Conservation (phyloP, 768 basidiomycete species). For the Lenzites betulinus region DNA sequence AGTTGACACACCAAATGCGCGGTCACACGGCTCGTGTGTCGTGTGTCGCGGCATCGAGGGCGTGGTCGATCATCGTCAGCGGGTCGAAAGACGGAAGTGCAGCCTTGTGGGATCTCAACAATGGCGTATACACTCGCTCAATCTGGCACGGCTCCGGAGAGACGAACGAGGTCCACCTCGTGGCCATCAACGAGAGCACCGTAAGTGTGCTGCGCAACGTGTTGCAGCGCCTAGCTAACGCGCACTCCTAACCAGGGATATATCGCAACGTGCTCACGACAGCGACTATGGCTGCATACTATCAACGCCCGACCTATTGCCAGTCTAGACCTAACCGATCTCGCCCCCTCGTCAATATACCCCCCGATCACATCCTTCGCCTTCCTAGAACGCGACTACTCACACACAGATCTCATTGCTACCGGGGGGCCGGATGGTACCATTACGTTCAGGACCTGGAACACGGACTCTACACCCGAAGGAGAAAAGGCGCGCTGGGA, state of each 20-base stretch:
- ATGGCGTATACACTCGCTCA: slow-evolving; percentile 76
- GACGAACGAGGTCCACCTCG: slow-evolving; percentile 56
- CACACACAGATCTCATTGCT: slow-evolving; percentile 75
- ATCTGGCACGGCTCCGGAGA: slow-evolving; percentile 62
- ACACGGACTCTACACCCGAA: slow-evolving; percentile 68
- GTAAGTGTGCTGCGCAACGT: slow-evolving; percentile 45
- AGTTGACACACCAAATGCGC: slow-evolving; percentile 74
- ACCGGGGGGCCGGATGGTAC: slow-evolving; percentile 76
- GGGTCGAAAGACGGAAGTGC: slow-evolving; percentile 87
- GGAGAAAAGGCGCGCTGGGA: slow-evolving; percentile 74
- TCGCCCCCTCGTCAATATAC: slow-evolving; percentile 30
- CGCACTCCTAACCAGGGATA: slow-evolving; percentile 59
- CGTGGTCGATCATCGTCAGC: slow-evolving; percentile 84
- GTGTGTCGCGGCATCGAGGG: slow-evolving; percentile 70
- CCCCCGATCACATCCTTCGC: slow-evolving; percentile 70
- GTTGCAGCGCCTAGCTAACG: neutral
- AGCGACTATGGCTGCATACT: slow-evolving; percentile 77
- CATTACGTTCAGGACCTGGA: slow-evolving; percentile 84
- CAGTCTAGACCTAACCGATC: slow-evolving; percentile 58
- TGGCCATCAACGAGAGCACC: slow-evolving; percentile 84
- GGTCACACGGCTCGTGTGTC: slow-evolving; percentile 72
- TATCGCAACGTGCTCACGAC: slow-evolving; percentile 79
- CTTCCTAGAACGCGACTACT: slow-evolving; percentile 90
- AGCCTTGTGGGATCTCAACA: slow-evolving; percentile 88
- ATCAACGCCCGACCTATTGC: slow-evolving; percentile 84